phyloP scores from a whole-genome alignment of 1,284 basidiomycete species.

The Cryptococcus sp. region DNA sequence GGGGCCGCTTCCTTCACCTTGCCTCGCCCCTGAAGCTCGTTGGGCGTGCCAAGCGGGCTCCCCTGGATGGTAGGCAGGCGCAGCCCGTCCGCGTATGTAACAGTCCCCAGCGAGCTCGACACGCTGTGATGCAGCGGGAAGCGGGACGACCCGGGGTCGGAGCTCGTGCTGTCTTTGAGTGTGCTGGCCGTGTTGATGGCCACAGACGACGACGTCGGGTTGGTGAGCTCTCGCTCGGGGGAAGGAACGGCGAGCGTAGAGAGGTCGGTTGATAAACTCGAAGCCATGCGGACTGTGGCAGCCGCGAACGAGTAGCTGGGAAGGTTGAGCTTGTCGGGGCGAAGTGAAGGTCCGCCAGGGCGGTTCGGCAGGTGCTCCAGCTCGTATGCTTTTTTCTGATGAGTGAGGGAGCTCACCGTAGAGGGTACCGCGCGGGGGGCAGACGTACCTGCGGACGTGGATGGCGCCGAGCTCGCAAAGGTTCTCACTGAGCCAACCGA shows the following conservation, averaged over 20 bases:
- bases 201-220: slow-evolving; percentile 61
- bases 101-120: slow-evolving; percentile 20
- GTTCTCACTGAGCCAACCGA: slow-evolving; percentile 19
- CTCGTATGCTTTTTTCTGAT: slow-evolving; percentile 25
- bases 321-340: slow-evolving; percentile 29
- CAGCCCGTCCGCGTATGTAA: slow-evolving; percentile 5
- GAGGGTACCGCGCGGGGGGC: slow-evolving; percentile 8
- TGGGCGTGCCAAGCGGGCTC: slow-evolving; percentile 41
- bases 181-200: slow-evolving; percentile 53
- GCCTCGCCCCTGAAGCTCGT: slow-evolving; percentile 22
- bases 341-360: not conserved
- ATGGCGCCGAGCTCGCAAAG: slow-evolving; percentile 22
- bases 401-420: slow-evolving; percentile 20
- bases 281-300: slow-evolving; percentile 77
- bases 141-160: slow-evolving; percentile 32
- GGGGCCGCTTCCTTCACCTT: slow-evolving; percentile 8
- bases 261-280: slow-evolving; percentile 41
- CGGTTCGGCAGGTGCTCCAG: slow-evolving; percentile 19
- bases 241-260: slow-evolving; percentile 73
- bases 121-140: slow-evolving; percentile 33
- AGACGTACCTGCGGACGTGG: slow-evolving; percentile 10
- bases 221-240: slow-evolving; percentile 79
- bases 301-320: slow-evolving; percentile 57
- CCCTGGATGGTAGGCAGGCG: slow-evolving; percentile 40
- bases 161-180: slow-evolving; percentile 27